phyloP scores from a whole-genome alignment of 352 stramenopile genomes.

The Phytophthora agathidicida region DNA sequence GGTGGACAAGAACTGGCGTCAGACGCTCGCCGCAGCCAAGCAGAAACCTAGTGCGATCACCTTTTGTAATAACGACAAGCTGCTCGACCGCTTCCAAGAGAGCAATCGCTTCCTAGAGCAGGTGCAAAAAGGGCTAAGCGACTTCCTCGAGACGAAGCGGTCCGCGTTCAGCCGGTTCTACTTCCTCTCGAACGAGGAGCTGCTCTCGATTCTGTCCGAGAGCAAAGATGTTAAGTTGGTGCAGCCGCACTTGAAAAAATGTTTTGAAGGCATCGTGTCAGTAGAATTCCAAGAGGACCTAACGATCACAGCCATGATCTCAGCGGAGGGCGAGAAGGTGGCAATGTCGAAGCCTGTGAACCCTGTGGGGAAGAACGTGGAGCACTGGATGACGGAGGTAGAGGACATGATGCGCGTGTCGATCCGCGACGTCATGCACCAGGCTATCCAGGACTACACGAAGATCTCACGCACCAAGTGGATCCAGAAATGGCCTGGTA shows the following conservation, averaged over 20 bases:
- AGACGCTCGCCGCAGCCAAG: slow-evolving; percentile 88
- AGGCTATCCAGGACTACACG: slow-evolving; percentile 92
- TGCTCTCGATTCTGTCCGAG: slow-evolving; percentile 95
- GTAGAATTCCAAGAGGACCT: slow-evolving; percentile 93
- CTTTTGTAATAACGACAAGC: slow-evolving; percentile 94
- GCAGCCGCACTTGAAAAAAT: slow-evolving; percentile 95
- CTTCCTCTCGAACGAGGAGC: slow-evolving; percentile 95
- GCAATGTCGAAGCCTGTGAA: slow-evolving; percentile 86
- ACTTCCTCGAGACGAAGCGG: slow-evolving; percentile 96
- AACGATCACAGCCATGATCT: slow-evolving; percentile 93
- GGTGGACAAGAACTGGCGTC: slow-evolving; percentile 95
- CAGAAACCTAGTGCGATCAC: slow-evolving; percentile 85
- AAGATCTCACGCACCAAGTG: slow-evolving; percentile 91
- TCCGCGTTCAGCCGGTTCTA: slow-evolving; percentile 94
- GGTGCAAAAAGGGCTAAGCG: slow-evolving; percentile 94
- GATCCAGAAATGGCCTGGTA: slow-evolving; percentile 95
- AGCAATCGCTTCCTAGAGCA: slow-evolving; percentile 95
- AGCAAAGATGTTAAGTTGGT: slow-evolving; percentile 96
- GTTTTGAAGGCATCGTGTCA: slow-evolving; percentile 94
- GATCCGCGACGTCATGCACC: slow-evolving; percentile 92
- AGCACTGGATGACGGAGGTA: slow-evolving; percentile 96
- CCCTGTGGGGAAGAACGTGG: slow-evolving; percentile 94
- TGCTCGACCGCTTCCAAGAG: slow-evolving; percentile 93
- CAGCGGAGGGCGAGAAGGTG: slow-evolving; percentile 90
- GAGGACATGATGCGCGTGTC: slow-evolving; percentile 93